Percentiles rank a stretch among this genome's conserved stretches.
Evolutionary conservation across 177 flowering plant species (phyloP).

Genomic region (Tripterygium wilfordii): DNA sequence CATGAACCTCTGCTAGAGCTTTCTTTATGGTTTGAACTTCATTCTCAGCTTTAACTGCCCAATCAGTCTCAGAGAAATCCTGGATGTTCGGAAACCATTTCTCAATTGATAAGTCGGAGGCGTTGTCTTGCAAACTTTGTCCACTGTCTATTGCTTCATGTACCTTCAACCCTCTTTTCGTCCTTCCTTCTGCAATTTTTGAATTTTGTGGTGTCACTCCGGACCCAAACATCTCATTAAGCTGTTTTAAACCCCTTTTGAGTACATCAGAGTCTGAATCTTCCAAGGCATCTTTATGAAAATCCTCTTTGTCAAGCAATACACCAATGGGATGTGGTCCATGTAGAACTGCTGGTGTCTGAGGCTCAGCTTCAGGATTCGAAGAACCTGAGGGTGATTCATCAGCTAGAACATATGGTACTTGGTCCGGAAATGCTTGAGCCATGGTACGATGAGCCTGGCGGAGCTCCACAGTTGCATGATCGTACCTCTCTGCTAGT

Average conservation of each 20-base stretch:
- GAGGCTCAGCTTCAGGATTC: slow-evolving; percentile 41
- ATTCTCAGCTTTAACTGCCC: slow-evolving; percentile 27
- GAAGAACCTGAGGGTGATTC: slow-evolving; percentile 49
- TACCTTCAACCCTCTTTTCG: slow-evolving; percentile 9
- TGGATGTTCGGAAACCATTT: slow-evolving; percentile 20
- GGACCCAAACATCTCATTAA: slow-evolving; percentile 37
- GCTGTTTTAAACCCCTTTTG: slow-evolving; percentile 42
- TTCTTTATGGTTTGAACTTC: slow-evolving; percentile 34
- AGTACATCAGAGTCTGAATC: slow-evolving; percentile 19
- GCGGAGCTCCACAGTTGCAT: slow-evolving; percentile 83
- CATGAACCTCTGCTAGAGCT: slow-evolving; percentile 30
- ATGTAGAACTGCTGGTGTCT: slow-evolving; percentile 57
- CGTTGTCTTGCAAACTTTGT: slow-evolving; percentile 6
- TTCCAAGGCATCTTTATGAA: slow-evolving; percentile 32
- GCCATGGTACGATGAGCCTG: slow-evolving; percentile 93
- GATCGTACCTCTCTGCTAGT: slow-evolving; percentile 91
- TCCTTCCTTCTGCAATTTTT: slow-evolving; percentile 12
- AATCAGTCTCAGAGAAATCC: slow-evolving; percentile 22
- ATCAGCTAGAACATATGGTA: slow-evolving; percentile 43
- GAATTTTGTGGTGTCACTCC: slow-evolving; percentile 1
- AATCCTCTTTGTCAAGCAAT: slow-evolving; percentile 41
- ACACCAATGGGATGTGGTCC: slow-evolving; percentile 28
- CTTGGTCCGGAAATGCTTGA: slow-evolving; percentile 76
- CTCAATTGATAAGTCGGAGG: slow-evolving; percentile 22
- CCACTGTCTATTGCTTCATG: slow-evolving; percentile 19